Conservation (phyloP, 805 yeast genomes). For the Spathaspora hagerdaliae region DNA sequence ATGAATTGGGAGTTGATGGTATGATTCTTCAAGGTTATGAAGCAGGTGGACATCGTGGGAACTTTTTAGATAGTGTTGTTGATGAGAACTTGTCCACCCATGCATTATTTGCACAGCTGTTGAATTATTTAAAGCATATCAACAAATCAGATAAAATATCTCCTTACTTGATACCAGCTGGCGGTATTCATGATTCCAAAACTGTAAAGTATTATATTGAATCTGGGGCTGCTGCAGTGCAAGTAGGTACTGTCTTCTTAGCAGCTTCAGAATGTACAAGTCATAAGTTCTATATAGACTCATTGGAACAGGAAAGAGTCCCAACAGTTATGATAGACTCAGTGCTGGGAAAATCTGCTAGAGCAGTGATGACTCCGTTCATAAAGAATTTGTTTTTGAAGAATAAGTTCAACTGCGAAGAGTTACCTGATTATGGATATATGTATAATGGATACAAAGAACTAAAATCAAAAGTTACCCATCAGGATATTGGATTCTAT, state of each 20-base stretch:
- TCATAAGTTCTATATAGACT: slow-evolving; percentile 13
- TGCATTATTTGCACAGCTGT: slow-evolving; percentile 21
- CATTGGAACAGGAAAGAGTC: slow-evolving; percentile 1
- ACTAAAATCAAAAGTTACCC: slow-evolving; percentile 11
- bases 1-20: slow-evolving; percentile 40
- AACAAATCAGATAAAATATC: background rate
- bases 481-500: slow-evolving; percentile 22
- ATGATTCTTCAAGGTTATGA: slow-evolving; percentile 55
- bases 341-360: slow-evolving; percentile 37
- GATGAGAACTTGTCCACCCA: slow-evolving; percentile 37
- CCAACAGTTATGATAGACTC: slow-evolving; percentile 28
- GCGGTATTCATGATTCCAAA: slow-evolving; percentile 43
- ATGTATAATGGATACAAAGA: slow-evolving; percentile 28
- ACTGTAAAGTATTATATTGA: slow-evolving; percentile 26
- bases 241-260: slow-evolving; percentile 52
- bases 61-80: slow-evolving; percentile 24
- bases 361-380: slow-evolving; percentile 35
- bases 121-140: slow-evolving; percentile 4
- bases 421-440: slow-evolving; percentile 34
- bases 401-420: slow-evolving; percentile 1
- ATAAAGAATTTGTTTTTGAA: slow-evolving; percentile 16
- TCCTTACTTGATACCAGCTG: slow-evolving; percentile 40
- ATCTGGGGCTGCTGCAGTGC: slow-evolving; percentile 50
- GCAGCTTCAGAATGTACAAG: slow-evolving; percentile 27
- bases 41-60: slow-evolving; percentile 67